Base-by-base conservation (phyloP, 2,329 filamentous ascomycete genomes). In the Hypoxylon sp. region DNA sequence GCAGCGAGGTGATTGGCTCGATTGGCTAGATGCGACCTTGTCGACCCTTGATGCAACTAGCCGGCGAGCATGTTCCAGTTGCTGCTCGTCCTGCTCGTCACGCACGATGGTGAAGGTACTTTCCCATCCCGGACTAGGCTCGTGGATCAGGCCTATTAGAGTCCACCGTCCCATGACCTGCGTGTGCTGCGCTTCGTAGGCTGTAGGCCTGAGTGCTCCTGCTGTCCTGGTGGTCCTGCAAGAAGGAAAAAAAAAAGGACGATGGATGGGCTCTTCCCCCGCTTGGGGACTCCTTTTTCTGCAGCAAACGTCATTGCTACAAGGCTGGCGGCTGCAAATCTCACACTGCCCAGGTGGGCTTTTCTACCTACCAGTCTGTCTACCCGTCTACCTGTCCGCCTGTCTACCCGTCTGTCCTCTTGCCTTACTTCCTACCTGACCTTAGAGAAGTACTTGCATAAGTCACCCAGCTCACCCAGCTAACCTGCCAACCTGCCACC, bases 271-370 rank as follows among this genome's bases (percentile, higher is more conserved):
- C 26, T 31, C 41, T 53, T n/a, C n/a, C 60, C 60, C 60, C 50
- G 46, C 56, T 56, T 54, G 56, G 42, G 24, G 10, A 4, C 4
- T 17, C 7, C 13, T 51, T 17, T 10, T 63, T 57, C 53, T 57
- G 52, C 57, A 63, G 47, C 42, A 60, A 63, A 63, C 60, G 60
- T 63, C 60, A 63, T 63, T 53, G 60, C 48, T 63, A 63, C 56
- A 63, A 63, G 60, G 60, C 60, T 63, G 49, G 57, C 31, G 42
- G 31, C 38, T 31, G 31, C 33, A 10, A 29, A 48, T 15, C 29
- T 21, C 18, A 37, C 31, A 15, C 20, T 35, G 24, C 3, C n/a
- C n/a, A n/a, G n/a, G n/a, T n/a, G n/a, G n/a, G n/a, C n/a, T n/a
- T n/a, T n/a, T n/a, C n/a, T n/a, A n/a, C n/a, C n/a, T n/a, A n/a